Evolutionary conservation across 345 rosid genomes (phyloP), one percentile per base, ranked within the genome.

Genomic region (Toxicodendron radicans): DNA sequence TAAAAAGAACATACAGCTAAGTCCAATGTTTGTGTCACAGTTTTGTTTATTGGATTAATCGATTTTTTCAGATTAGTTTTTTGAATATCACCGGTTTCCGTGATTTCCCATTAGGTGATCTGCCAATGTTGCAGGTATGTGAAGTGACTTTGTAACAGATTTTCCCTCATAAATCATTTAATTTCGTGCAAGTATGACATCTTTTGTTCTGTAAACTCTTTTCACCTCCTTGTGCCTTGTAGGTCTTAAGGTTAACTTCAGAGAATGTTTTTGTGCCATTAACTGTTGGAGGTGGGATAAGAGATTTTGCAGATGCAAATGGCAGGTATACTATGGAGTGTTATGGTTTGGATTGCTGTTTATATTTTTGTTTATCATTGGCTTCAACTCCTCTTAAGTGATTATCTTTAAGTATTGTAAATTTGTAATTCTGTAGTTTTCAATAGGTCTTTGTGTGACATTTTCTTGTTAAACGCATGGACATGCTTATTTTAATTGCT

Each of bases 271-370:
- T 95, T 87, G 99, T 93, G 49, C 99, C 99, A 13, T 83, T 95
- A 75, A 89, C 98, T 11, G 98, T 95, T 74, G 99, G 99, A 83
- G 99, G 99, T 84, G 98, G 99, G 71, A 90, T 95, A 66, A 85
- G 97, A 82, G 98, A 95, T 82, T 95, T 93, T 79, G 93, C 92
- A 5, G 98, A 95, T 78, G 94, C 97, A 72, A 92, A 83, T 76
- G 99, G 97, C 84, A 93, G 95, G 99, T 91, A 81, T 46, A n/a
- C 52, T 74, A 23, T 53, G 14, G 51, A 49, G 8, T 64, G 14
- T 64, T 38, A 6, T 66, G 21, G 52, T 49, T 10, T 66, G 64
- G 43, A 48, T 10, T 16, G 6, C 27, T 58, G 9, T 63, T 48
- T 11, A 49, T 33, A 48, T 43, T n/a, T 32, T 20, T 1, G 56